phyloP scores from a whole-genome alignment of 306 rosid genomes.

The Acacia crassicarpa region DNA sequence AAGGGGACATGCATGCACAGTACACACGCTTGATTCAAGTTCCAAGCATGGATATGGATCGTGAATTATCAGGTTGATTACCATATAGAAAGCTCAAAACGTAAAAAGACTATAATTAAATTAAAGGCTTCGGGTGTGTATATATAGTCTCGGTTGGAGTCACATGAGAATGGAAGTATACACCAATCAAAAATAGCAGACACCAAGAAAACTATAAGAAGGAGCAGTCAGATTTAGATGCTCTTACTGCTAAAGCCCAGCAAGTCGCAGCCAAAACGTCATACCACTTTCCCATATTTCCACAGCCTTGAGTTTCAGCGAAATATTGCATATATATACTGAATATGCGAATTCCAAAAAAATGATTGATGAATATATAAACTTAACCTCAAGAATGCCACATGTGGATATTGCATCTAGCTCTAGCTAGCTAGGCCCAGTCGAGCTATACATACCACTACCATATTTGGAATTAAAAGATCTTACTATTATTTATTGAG shows the following conservation, averaged over 20 bases:
- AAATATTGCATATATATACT: not conserved
- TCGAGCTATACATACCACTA: not conserved
- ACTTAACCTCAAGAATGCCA: conserved; percentile 16
- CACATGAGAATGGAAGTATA: conserved; percentile 31
- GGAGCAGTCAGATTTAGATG: conserved; percentile 55
- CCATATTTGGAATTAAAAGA: not conserved
- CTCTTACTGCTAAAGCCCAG: conserved; percentile 42
- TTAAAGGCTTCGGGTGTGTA: not conserved
- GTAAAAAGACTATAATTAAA: not conserved
- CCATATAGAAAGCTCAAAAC: not conserved
- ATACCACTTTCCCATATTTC: conserved; percentile 35
- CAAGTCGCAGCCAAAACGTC: conserved; percentile 53
- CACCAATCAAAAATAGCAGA: conserved; percentile 20
- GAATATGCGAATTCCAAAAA: not conserved
- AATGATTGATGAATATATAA: not conserved
- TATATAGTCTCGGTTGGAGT: conserved; percentile 31
- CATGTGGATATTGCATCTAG: not conserved
- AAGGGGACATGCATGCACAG: not conserved
- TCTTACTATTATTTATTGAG: not conserved
- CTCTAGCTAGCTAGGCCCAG: not conserved
- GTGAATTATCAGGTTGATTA: conserved; percentile 7
- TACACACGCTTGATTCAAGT: not conserved
- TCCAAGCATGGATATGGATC: not conserved
- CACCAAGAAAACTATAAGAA: conserved; percentile 47
- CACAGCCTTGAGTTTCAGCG: conserved; percentile 24